phyloP scores from a whole-genome alignment of 805 yeast genomes.

The Ogataea parapolymorpha region DNA sequence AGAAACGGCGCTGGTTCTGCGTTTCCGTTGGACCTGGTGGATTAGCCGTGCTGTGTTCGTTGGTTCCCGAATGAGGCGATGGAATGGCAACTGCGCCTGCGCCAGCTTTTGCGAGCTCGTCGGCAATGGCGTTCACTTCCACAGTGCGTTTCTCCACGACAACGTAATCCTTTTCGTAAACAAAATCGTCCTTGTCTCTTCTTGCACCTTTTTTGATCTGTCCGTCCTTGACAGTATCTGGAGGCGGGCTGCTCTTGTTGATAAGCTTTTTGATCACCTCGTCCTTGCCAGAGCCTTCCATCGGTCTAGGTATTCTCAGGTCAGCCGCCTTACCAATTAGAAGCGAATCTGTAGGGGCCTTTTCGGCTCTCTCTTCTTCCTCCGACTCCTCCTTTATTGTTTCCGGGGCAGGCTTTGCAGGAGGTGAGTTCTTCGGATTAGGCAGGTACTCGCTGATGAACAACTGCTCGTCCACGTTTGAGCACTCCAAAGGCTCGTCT shows the following conservation, averaged over 20 bases:
- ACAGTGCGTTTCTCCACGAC: slow-evolving; percentile 93
- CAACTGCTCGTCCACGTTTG: slow-evolving; percentile 70
- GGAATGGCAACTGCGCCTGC: slow-evolving; percentile 42
- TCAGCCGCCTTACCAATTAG: slow-evolving; percentile 14
- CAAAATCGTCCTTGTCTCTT: slow-evolving; percentile 37
- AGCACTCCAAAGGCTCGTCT: slow-evolving; percentile 60
- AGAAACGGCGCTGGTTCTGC: slow-evolving; percentile 32
- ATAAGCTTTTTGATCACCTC: slow-evolving; percentile 46
- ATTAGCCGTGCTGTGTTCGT: background rate
- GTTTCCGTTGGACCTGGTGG: slow-evolving; percentile 7
- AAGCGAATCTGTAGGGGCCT: slow-evolving; percentile 17
- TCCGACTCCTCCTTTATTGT: slow-evolving; percentile 19
- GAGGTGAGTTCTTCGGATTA: slow-evolving; percentile 11
- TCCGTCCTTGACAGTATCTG: slow-evolving; percentile 23
- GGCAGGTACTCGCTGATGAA: slow-evolving; percentile 76
- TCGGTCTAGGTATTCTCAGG: slow-evolving; percentile 17
- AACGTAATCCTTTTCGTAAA: slow-evolving; percentile 81
- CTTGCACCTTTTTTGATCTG: slow-evolving; percentile 7
- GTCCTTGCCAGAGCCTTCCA: slow-evolving; percentile 32
- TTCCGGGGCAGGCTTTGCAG: slow-evolving; percentile 11
- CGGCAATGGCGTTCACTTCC: slow-evolving; percentile 94
- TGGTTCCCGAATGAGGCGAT: slow-evolving; percentile 5
- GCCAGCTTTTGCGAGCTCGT: slow-evolving; percentile 63
- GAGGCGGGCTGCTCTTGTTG: slow-evolving; percentile 42
- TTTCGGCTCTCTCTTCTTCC: slow-evolving; percentile 9